phyloP scores from a whole-genome alignment of 2,329 filamentous ascomycete species.

The Phaeophleospora eucalypticola region DNA sequence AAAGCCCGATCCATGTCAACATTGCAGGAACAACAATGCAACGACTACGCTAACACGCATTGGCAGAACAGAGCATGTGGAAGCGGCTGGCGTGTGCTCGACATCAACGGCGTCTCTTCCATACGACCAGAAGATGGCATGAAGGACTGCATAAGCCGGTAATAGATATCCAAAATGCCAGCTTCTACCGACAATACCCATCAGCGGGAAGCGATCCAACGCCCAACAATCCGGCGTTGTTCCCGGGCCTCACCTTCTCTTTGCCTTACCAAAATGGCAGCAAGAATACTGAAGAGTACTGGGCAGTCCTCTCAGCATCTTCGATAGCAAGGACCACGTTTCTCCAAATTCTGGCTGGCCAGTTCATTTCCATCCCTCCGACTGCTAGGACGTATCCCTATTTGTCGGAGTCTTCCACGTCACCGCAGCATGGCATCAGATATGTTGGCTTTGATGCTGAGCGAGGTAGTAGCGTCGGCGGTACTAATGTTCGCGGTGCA shows the following conservation, averaged over 20 bases:
- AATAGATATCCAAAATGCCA: conserved; percentile 70
- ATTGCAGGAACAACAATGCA: not conserved
- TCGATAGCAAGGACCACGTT: conserved; percentile 77
- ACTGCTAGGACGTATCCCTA: conserved; percentile 73
- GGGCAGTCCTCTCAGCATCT: conserved; percentile 80
- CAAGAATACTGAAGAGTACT: conserved; percentile 52
- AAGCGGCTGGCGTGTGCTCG: not conserved
- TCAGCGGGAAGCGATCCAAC: conserved; percentile 38
- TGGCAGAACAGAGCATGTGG: conserved; percentile 2
- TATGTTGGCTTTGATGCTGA: conserved; percentile 89
- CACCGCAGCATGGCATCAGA: conserved; percentile 66
- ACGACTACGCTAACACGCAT: not conserved
- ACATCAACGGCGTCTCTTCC: conserved; percentile 17
- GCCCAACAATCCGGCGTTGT: conserved; percentile 39
- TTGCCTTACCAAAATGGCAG: conserved; percentile 52
- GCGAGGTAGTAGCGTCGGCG: conserved; percentile 50
- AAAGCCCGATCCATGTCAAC: not conserved
- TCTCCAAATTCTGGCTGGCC: conserved; percentile 71
- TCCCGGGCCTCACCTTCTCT: conserved; percentile 65
- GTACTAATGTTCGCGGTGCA: conserved; percentile 61
- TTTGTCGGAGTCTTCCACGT: conserved; percentile 56
- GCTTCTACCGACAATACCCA: conserved; percentile 77
- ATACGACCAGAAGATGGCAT: conserved; percentile 3
- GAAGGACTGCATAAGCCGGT: conserved; percentile 8
- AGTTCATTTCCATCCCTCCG: conserved; percentile 71